phyloP scores from a whole-genome alignment of 306 rosid species.

The Rosa persica region DNA sequence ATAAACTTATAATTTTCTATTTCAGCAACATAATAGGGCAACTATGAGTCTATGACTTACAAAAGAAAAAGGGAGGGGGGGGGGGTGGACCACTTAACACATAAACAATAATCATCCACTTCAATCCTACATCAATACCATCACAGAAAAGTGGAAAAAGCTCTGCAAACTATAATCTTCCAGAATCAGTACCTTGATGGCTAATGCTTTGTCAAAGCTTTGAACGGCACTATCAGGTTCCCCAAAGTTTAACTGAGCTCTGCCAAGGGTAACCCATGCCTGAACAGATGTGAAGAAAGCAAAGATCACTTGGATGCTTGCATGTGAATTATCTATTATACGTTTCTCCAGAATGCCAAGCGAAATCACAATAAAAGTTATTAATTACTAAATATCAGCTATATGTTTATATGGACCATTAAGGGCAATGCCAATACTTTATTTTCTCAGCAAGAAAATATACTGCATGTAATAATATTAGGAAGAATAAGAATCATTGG shows the following conservation, averaged over 20 bases:
- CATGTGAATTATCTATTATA: slow-evolving; percentile 6
- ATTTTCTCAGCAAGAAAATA: background rate
- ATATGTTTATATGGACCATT: background rate
- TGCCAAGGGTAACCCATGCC: slow-evolving; percentile 96
- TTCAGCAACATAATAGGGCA: background rate
- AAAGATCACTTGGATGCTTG: slow-evolving; percentile 1
- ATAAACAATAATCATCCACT: background rate
- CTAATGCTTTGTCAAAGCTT: slow-evolving; percentile 80
- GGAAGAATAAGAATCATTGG: background rate
- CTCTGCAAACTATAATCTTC: background rate
- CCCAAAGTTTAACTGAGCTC: slow-evolving; percentile 89
- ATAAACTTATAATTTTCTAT: background rate
- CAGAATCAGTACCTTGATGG: slow-evolving; percentile 62
- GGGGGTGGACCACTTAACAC: background rate
- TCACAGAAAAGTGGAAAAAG: slow-evolving; percentile 13
- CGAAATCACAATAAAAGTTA: background rate
- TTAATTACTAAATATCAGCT: background rate
- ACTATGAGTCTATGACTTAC: background rate
- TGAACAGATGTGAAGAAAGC: slow-evolving; percentile 27
- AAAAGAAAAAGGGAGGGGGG: no score
- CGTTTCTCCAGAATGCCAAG: background rate
- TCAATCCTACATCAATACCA: slow-evolving; percentile 1
- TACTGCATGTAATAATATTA: background rate
- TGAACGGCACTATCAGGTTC: slow-evolving; percentile 83
- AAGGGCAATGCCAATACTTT: background rate